Base-by-base conservation (phyloP, 2,329 filamentous ascomycete genomes). In the Plectosphaerella cucumerina region DNA sequence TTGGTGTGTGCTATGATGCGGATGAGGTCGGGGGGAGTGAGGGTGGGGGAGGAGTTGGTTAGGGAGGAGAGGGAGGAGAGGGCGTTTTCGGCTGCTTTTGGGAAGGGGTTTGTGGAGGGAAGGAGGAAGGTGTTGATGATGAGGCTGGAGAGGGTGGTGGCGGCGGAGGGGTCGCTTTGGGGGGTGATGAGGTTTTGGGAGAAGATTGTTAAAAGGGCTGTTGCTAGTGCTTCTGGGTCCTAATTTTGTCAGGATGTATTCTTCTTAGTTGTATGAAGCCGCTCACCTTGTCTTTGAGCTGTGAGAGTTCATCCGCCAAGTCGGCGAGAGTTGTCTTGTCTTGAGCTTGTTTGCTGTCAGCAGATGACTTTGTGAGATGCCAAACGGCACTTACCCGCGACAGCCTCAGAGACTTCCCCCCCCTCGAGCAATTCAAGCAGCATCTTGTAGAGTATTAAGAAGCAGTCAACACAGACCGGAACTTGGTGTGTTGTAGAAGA, bases 1-100 rank as follows among this genome's bases (percentile, higher is more conserved):
- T 71, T 56, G 12, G 64, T 67, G 46, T 66, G 63, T 3, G 69
- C 61, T 15, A 64, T 58, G 12, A 70, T 33, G 33, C 56, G 58
- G 20, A 73, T 49, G 4, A 75, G 61, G 6, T 44, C 53, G 26
- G 54, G 15, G 3, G 35, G 9, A 14, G 59, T 52, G 4, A 60
- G 49, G 10, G 10, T 5, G 5, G 49, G 20, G 2, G 47, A 43
- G 15, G 48, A 31, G 12, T 55, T 55, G 6, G 55, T 55, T 9
- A 72, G 52, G 3, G 62, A 26, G 3, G 52, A 35, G 3, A 74
- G 52, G 34, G 59, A 62, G 4, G 62, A 63, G 10, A 68, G 53
- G 2, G 53, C 58, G 17, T 37, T 37, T 6, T 17, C 35, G 35
- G 35, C 35, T 15, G 35, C 35, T 37, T 15, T 42, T 17, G 35